Evolutionary conservation across 78 protist species (phyloP).

Genomic region (Planoprotostelium fungivorum): DNA sequence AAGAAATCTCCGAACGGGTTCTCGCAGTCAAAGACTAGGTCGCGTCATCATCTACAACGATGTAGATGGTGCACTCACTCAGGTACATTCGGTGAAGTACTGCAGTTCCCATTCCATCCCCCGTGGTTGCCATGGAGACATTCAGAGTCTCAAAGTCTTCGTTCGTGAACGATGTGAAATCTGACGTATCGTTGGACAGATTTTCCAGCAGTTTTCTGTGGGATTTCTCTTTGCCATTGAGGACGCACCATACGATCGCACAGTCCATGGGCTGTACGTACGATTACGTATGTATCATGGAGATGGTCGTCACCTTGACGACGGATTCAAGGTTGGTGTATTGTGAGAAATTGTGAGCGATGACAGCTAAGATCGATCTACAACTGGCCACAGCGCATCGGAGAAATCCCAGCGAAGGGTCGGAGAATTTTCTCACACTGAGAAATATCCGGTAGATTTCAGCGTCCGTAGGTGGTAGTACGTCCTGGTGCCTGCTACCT

Average conservation of each 20-base stretch:
- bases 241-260: not conserved
- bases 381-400: not conserved
- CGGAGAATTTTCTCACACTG: not conserved
- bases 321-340: not conserved
- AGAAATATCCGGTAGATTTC: not conserved
- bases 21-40: not conserved
- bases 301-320: not conserved
- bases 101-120: not conserved
- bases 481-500: not conserved
- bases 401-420: not conserved
- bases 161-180: no score
- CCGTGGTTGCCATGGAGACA: no score
- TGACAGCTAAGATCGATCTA: not conserved
- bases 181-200: no score
- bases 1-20: not conserved
- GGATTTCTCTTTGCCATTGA: not conserved
- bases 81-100: not conserved
- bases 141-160: no score
- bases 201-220: no score
- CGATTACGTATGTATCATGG: no score
- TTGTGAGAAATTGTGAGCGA: not conserved
- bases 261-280: not conserved
- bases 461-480: not conserved
- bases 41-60: not conserved
- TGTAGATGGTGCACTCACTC: not conserved